A percentile compares a stretch with the other conserved stretches of the same genome.
These are phyloP conservation scores for Fagus crenata DNA, from an alignment of 306 rosid species.

Conservation along the genomic window DNA sequence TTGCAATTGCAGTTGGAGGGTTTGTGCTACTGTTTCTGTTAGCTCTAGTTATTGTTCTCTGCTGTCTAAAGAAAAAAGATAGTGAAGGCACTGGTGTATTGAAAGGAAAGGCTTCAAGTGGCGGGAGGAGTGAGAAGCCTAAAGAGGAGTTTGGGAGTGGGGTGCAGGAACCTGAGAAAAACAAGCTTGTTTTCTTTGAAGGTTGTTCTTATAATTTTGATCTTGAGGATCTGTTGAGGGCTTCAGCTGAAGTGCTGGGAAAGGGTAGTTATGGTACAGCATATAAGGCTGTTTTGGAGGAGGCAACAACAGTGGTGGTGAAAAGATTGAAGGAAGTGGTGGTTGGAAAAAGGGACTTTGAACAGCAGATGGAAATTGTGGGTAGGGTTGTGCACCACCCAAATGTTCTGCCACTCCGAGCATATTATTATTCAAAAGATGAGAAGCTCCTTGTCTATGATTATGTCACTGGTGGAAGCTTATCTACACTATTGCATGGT, in stretches of 20 bases:
- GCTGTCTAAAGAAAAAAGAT: slow-evolving; percentile 57
- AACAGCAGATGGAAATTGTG: slow-evolving; percentile 75
- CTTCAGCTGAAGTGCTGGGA: slow-evolving; percentile 88
- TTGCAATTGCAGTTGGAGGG: slow-evolving; percentile 85
- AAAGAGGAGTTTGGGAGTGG: slow-evolving; percentile 89
- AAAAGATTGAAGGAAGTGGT: slow-evolving; percentile 88
- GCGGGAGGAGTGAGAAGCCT: slow-evolving; percentile 79
- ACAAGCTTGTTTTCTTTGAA: slow-evolving; percentile 82
- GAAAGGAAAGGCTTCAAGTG: slow-evolving; percentile 63
- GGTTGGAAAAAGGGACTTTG: slow-evolving; percentile 74
- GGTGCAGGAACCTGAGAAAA: slow-evolving; percentile 85
- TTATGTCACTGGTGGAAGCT: slow-evolving; percentile 58
- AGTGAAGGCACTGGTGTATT: slow-evolving; percentile 30
- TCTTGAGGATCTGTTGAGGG: slow-evolving; percentile 82
- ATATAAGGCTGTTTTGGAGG: slow-evolving; percentile 81
- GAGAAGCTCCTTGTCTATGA: slow-evolving; percentile 84
- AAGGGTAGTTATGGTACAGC: slow-evolving; percentile 89
- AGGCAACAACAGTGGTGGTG: slow-evolving; percentile 78
- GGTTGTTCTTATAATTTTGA: slow-evolving; percentile 85
- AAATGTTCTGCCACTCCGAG: slow-evolving; percentile 72
- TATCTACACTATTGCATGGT: slow-evolving; percentile 74
- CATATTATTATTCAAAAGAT: slow-evolving; percentile 87
- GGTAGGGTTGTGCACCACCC: slow-evolving; percentile 77
- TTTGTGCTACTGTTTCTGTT: slow-evolving; percentile 47
- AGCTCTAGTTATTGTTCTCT: slow-evolving; percentile 55